phyloP scores from a whole-genome alignment of 2,329 filamentous ascomycete genomes.

The Sarocladiaceae sp. region DNA sequence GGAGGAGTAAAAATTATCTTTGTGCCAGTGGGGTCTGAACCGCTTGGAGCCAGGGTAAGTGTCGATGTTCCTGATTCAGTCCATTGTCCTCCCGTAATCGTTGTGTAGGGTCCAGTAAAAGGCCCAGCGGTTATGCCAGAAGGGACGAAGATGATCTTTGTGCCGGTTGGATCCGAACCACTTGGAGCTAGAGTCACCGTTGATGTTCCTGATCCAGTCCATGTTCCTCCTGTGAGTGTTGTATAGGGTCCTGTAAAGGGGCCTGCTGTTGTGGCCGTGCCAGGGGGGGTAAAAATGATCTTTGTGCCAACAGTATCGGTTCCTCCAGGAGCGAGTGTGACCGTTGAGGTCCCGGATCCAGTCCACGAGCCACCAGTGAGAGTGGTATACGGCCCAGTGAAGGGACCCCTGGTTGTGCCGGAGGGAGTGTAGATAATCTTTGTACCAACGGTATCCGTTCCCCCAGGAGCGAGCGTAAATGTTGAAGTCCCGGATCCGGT shows the following conservation, averaged over 20 bases:
- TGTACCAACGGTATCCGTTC: not conserved
- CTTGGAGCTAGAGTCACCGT: not conserved
- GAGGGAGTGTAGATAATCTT: not conserved
- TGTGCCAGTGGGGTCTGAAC: not conserved
- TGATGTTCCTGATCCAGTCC: not conserved
- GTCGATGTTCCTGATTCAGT: not conserved
- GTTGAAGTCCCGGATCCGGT: not conserved
- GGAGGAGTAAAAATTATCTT: not conserved
- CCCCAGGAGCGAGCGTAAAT: not conserved
- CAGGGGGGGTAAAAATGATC: not conserved
- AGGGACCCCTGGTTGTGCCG: not conserved
- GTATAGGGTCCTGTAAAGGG: not conserved
- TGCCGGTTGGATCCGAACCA: not conserved
- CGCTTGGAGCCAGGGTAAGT: not conserved
- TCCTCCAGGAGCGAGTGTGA: not conserved
- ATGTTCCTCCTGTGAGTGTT: not conserved
- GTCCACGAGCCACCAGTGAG: not conserved
- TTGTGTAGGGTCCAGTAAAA: not conserved
- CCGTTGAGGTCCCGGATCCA: not conserved
- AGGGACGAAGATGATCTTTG: not conserved
- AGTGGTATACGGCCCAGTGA: not conserved
- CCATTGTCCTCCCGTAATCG: not conserved
- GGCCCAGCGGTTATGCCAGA: not conserved
- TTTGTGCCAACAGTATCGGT: not conserved
- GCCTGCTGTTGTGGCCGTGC: not conserved